Base-by-base conservation (phyloP, 495 filamentous ascomycete genomes). In the Daldinia concentrica region DNA sequence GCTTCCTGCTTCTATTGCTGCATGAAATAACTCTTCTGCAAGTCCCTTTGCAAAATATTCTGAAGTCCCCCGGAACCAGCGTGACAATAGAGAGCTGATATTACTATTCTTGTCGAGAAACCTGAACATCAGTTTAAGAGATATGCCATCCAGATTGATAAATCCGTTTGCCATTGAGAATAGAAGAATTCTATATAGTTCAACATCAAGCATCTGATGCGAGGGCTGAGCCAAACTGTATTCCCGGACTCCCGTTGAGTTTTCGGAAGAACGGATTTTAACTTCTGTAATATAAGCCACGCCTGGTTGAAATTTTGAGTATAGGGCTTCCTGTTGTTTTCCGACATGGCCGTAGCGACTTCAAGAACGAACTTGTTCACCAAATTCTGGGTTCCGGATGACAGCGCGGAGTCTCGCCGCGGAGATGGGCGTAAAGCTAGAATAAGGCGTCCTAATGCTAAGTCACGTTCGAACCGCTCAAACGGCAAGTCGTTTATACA, bases 101-200 rank as follows among this genome's bases (percentile, higher is more conserved):
- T 66, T 69, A 12, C 34, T 59, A 50, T 30, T 37, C 4, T 62
- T 24, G 2, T 45, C 19, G 4, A 73, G 39, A 15, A 69, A 54
- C 24, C n/a, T 52, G 29, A 61, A 11, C 0, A 66, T 17, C 0
- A 15, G 8, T 26, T 39, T 34, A 3, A 62, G 54, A 0, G 61
- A 62, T 62, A 73, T 36, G 2, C 17, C 41, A 15, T 37, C 41
- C 24, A 66, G 51, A 3, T 62, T 66, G 22, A 36, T 5, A 19
- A 73, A 73, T 54, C 71, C 65, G n/a, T 73, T 69, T 0, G 71
- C 57, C 0, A 43, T 17, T n/a, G 65, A 69, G 17, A 43, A 62
- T 12, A 73, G 6, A 11, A 73, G 60, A 51, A 64, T 56, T 9
- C 60, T 55, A 24, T 36, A 17, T 8, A 73, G n/a, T 45, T 73